Base-by-base conservation (phyloP, 352 stramenopile species). In the Pythium periplocum region DNA sequence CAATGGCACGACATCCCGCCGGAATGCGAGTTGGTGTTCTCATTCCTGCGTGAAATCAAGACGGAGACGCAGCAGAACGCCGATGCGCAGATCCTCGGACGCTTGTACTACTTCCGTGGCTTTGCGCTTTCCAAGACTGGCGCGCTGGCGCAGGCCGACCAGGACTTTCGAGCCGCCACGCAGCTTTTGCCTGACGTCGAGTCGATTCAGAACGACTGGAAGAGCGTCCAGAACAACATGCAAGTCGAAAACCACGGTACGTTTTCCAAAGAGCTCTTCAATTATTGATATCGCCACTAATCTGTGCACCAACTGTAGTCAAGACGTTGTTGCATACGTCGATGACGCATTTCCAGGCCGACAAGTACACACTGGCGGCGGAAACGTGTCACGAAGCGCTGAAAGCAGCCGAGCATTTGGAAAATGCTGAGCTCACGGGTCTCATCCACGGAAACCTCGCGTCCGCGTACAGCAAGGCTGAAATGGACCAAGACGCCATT, bases 371-470 rank as follows among this genome's bases (percentile, higher is more conserved):
- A n/a, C 51, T 69, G 4, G 78, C 78, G 35, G 68, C 78, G 35
- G 62, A 80, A 49, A 70, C 61, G 5, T 83, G 75, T 33, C 40
- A 71, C 11, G 62, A 62, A 11, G 78, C 78, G 7, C 54, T 88
- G 38, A 61, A 64, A 12, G 75, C 82, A 51, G 71, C 66, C 12
- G 68, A 87, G 31, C 30, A 64, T 40, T 62, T 89, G n/a, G 59
- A 73, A 35, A 82, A 80, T 38, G 71, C 73, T 54, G 78, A 87
- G 41, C 71, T 83, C n/a, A 87, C 71, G 40, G 75, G 71, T 8
- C 40, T 87, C 30, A 78, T 89, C 32, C 78, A 89, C 56, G 70
- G 74, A 33, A 87, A 89, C 52, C 51, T 89, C 10, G 78, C 78
- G 4, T 68, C 76, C 1, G 78, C 75, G 8, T 83, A 84, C 45